These are phyloP conservation scores for Akanthomyces muscarius DNA, from an alignment of 2,329 filamentous ascomycete species.

Conservation along the genomic window DNA sequence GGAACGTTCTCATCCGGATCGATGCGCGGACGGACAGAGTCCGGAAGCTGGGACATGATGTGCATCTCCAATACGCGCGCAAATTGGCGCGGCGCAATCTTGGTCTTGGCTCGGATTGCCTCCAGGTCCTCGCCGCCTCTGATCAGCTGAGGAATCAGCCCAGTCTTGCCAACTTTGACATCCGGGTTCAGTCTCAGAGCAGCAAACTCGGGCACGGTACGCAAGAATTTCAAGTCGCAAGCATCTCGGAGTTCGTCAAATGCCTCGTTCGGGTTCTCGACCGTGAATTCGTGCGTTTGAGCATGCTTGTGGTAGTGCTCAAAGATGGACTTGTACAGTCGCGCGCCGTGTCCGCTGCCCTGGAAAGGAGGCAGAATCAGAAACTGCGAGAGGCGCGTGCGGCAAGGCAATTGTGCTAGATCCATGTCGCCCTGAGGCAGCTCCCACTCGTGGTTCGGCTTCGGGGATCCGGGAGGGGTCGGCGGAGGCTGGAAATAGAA, in stretches of 20 bases:
- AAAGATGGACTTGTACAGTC: conserved; percentile 79
- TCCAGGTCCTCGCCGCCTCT: conserved; percentile 55
- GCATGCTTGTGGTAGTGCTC: conserved; percentile 60
- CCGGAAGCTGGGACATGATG: conserved; percentile 57
- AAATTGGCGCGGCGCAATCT: conserved; percentile 76
- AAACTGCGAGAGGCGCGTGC: conserved; percentile 89
- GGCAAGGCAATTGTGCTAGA: conserved; percentile 63
- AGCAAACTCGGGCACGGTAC: conserved; percentile 54
- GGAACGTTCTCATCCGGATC: conserved; percentile 38
- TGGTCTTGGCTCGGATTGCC: conserved; percentile 55
- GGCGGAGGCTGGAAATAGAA: conserved; percentile 58
- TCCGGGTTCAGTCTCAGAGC: conserved; percentile 51
- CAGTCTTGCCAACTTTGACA: conserved; percentile 46
- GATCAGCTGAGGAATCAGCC: conserved; percentile 47
- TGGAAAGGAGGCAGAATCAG: conserved; percentile 87
- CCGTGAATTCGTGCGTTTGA: conserved; percentile 76
- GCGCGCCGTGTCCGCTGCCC: conserved; percentile 69
- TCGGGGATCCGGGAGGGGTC: conserved; percentile 36
- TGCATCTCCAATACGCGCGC: conserved; percentile 72
- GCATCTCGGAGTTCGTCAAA: conserved; percentile 78
- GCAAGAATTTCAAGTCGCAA: conserved; percentile 65
- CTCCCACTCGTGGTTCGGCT: conserved; percentile 37
- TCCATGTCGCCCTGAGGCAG: conserved; percentile 43
- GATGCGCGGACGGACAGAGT: conserved; percentile 51
- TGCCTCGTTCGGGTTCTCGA: conserved; percentile 88